These are phyloP conservation scores for Bjerkandera adusta DNA, from an alignment of 1,284 basidiomycete genomes.

Conservation along the genomic window DNA sequence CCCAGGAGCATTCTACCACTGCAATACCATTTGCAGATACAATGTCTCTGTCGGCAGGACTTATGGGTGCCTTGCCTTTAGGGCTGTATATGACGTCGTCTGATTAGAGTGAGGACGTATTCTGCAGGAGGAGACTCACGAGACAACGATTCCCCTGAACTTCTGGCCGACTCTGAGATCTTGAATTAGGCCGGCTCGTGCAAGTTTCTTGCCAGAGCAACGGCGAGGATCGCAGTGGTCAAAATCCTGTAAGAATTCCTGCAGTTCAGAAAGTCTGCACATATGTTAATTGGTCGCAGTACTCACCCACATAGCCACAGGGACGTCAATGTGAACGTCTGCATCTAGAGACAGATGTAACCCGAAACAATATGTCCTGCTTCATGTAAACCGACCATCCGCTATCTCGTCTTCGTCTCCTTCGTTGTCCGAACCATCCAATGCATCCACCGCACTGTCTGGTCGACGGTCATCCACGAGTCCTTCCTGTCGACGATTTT, in stretches of 20 bases:
- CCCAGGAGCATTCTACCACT: slow-evolving; percentile 98
- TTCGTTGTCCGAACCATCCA: slow-evolving; percentile 3
- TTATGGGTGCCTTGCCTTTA: slow-evolving; percentile 79
- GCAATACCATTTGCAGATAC: slow-evolving; percentile 79
- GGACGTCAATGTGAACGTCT: slow-evolving; percentile 10
- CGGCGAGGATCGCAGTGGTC: slow-evolving; percentile 95
- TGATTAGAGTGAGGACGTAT: background rate
- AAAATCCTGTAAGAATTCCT: slow-evolving; percentile 69
- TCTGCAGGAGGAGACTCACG: slow-evolving; percentile 52
- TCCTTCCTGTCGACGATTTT: slow-evolving; percentile 5
- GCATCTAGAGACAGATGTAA: slow-evolving; percentile 3
- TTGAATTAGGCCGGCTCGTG: slow-evolving; percentile 82
- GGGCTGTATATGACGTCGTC: too few relatives aligned
- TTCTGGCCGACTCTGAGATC: slow-evolving; percentile 84
- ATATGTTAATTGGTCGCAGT: background rate
- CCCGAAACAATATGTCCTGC: background rate
- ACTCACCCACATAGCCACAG: slow-evolving; percentile 18
- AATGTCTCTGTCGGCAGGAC: slow-evolving; percentile 84
- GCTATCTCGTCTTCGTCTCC: slow-evolving; percentile 3
- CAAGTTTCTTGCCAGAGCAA: slow-evolving; percentile 94
- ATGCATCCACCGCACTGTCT: slow-evolving; percentile 12
- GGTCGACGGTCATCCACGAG: slow-evolving; percentile 10
- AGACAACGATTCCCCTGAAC: slow-evolving; percentile 91
- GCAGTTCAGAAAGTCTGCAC: slow-evolving; percentile 1
- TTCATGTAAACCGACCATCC: slow-evolving; percentile 11